phyloP scores from a whole-genome alignment of 305 asterid species.

The Stenogyne calaminthoides region DNA sequence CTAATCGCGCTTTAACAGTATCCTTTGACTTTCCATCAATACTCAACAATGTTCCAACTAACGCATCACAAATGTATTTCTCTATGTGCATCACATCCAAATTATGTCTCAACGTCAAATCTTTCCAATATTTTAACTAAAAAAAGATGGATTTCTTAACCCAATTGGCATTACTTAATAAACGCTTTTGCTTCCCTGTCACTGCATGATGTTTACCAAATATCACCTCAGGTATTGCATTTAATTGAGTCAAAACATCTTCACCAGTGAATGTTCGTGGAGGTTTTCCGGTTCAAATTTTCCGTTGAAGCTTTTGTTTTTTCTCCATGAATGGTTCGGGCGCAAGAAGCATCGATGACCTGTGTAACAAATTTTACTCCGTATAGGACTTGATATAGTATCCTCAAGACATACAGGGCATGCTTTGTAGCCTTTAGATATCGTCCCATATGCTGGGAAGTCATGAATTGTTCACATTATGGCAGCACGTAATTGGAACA shows the following conservation, averaged over 20 bases:
- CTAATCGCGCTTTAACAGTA: not conserved
- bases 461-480: not conserved
- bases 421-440: not conserved
- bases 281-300: not conserved
- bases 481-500: not conserved
- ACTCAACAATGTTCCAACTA: not conserved
- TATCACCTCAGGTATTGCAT: not conserved
- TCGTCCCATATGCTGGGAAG: not conserved
- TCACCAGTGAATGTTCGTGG: not conserved
- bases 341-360: not conserved
- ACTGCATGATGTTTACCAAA: not conserved
- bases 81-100: constrained; percentile 6
- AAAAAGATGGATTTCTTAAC: not conserved
- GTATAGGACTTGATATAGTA: not conserved
- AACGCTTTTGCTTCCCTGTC: not conserved
- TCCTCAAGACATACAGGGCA: not conserved
- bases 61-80: not conserved
- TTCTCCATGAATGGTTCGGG: not conserved
- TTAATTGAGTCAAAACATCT: not conserved
- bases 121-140: not conserved
- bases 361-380: not conserved
- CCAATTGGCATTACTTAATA: not conserved
- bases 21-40: not conserved
- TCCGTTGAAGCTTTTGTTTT: not conserved
- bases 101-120: not conserved